Conservation (phyloP, 768 basidiomycete genomes). For the Mrakia frigida region DNA sequence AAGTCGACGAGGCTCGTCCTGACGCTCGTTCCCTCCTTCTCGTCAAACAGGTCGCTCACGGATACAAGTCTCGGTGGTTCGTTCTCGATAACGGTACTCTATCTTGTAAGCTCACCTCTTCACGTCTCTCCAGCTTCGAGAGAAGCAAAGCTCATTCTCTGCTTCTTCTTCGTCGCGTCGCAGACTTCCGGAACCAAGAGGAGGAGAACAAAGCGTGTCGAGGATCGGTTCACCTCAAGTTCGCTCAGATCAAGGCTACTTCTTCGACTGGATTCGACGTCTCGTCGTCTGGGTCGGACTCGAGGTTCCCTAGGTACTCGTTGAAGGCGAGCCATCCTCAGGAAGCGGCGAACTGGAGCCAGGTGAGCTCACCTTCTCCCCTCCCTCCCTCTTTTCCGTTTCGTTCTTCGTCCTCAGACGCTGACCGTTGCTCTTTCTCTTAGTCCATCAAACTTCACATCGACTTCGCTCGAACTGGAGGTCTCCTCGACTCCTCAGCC, state of each 20-base stretch:
- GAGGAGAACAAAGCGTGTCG: constrained; percentile 80
- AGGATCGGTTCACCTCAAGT: constrained; percentile 82
- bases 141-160: not conserved
- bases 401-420: no score
- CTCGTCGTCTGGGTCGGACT: constrained; percentile 45
- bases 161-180: constrained; percentile 10
- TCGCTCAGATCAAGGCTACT: constrained; percentile 59
- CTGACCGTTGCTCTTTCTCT: no score
- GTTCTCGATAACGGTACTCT: constrained; percentile 77
- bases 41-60: not conserved
- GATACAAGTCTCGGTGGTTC: constrained; percentile 58
- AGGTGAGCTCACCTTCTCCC: no score
- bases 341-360: constrained; percentile 31
- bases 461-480: constrained; percentile 16
- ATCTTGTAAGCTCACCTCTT: constrained; percentile 59
- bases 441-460: constrained; percentile 27
- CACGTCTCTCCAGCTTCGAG: not conserved
- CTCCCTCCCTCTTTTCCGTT: no score
- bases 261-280: constrained; percentile 63
- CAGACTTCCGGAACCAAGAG: constrained; percentile 79
- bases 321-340: constrained; percentile 28
- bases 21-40: constrained; percentile 57
- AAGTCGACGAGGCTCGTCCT: constrained; percentile 56
- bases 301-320: constrained; percentile 23
- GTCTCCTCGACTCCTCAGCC: not conserved